Percentiles rank a stretch among this genome's conserved stretches.
phyloP scores from a whole-genome alignment of 148 eudicot species.

The Spergularia marina region DNA sequence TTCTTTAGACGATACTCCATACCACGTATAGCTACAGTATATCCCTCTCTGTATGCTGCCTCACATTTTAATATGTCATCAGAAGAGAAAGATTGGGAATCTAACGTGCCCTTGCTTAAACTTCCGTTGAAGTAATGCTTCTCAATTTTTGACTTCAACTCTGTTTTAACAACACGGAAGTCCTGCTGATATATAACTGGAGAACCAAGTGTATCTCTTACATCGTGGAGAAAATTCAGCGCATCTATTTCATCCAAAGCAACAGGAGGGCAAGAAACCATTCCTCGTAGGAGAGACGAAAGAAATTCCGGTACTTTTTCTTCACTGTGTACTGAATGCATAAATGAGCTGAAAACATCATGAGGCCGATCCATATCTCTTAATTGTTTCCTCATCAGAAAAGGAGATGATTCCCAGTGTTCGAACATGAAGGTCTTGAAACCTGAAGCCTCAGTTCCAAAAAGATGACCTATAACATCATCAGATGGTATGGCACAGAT shows the following conservation, averaged over 20 bases:
- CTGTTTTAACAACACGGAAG: slow-evolving; percentile 66
- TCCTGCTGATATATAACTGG: slow-evolving; percentile 75
- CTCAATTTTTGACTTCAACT: slow-evolving; percentile 36
- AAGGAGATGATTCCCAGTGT: slow-evolving; percentile 72
- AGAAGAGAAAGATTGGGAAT: slow-evolving; percentile 31
- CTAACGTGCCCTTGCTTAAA: slow-evolving; percentile 21
- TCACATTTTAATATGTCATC: slow-evolving; percentile 60
- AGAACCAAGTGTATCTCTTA: slow-evolving; percentile 45
- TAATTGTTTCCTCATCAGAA: slow-evolving; percentile 35
- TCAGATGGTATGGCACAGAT: slow-evolving; percentile 25
- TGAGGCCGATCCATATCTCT: slow-evolving; percentile 27
- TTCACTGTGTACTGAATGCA: slow-evolving; percentile 30
- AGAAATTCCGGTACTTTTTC: slow-evolving; percentile 39
- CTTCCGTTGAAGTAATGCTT: slow-evolving; percentile 52
- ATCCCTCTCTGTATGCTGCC: slow-evolving; percentile 67
- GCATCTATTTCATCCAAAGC: slow-evolving; percentile 62
- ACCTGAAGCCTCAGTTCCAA: slow-evolving; percentile 36
- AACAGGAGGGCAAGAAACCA: slow-evolving; percentile 67
- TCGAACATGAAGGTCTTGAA: slow-evolving; percentile 47
- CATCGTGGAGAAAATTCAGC: slow-evolving; percentile 49
- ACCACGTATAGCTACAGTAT: slow-evolving; percentile 76
- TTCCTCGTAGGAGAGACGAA: slow-evolving; percentile 39
- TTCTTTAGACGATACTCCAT: slow-evolving; percentile 61
- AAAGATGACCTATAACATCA: slow-evolving; percentile 37
- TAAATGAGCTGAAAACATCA: slow-evolving; percentile 44